Conservation (phyloP, 306 rosid species). For the Pyrus pyrifolia region DNA sequence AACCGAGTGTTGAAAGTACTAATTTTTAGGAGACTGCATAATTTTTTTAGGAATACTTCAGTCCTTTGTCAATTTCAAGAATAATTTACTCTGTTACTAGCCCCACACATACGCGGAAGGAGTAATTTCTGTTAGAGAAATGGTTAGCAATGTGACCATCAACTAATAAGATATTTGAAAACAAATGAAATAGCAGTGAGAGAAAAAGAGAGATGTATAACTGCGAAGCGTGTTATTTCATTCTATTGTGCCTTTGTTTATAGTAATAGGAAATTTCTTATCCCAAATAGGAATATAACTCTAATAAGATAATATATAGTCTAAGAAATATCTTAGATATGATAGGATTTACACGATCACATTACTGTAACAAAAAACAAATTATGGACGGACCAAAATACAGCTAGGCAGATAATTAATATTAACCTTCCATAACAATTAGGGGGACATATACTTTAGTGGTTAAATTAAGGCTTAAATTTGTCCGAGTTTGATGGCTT, state of each 20-base stretch:
- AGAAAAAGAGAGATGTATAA: too few species aligned
- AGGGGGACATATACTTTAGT: neutral
- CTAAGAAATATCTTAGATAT: too few species aligned
- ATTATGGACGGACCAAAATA: too few species aligned
- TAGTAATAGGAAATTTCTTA: too few species aligned
- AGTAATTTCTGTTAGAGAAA: too few species aligned
- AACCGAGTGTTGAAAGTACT: neutral
- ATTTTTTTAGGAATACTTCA: neutral
- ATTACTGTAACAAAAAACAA: too few species aligned
- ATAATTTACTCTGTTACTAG: neutral
- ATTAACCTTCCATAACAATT: neutral
- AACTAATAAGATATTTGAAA: neutral
- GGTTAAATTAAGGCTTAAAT: neutral
- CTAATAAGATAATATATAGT: too few species aligned
- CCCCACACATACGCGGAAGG: neutral
- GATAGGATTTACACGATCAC: too few species aligned
- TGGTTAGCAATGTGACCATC: neutral
- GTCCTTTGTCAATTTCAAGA: neutral
- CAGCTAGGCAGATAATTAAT: neutral
- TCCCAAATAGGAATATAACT: too few species aligned
- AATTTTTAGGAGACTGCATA: neutral
- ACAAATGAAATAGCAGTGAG: neutral
- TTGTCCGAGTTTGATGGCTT: neutral
- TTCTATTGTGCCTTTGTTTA: too few species aligned
- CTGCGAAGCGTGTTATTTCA: too few species aligned